Evolutionary conservation across 768 basidiomycete species (phyloP).

Genomic region (Phylloporus arenicola): DNA sequence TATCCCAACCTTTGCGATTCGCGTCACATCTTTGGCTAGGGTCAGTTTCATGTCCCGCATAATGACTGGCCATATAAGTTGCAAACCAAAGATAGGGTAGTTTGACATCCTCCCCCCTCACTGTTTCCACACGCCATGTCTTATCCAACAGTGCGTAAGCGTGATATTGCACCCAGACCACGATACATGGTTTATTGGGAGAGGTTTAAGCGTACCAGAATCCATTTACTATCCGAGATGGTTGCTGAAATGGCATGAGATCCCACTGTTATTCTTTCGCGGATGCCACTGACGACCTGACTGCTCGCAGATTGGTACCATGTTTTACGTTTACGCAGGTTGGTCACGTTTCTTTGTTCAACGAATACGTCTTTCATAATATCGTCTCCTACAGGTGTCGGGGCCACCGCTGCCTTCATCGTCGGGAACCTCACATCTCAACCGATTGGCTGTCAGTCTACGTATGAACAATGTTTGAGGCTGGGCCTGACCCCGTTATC

Average conservation of each 20-base stretch:
- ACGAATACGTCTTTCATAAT: not conserved
- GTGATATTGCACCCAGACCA: slow-evolving; percentile 39
- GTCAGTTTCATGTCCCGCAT: not conserved
- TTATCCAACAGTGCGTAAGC: slow-evolving; percentile 31
- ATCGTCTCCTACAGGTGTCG: slow-evolving; percentile 37
- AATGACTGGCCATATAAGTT: slow-evolving; percentile 8
- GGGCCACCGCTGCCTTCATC: slow-evolving; percentile 47
- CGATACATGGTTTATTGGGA: slow-evolving; percentile 47
- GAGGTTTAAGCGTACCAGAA: slow-evolving; percentile 37
- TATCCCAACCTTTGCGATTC: slow-evolving; percentile 1
- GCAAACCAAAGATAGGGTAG: not conserved
- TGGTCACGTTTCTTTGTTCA: slow-evolving; percentile 5
- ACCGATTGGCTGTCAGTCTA: slow-evolving; percentile 46
- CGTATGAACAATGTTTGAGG: not conserved
- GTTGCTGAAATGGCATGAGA: slow-evolving; percentile 53
- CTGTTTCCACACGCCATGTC: slow-evolving; percentile 15
- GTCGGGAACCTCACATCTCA: slow-evolving; percentile 42
- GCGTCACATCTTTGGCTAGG: not conserved
- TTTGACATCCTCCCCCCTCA: not conserved
- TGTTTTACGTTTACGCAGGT: slow-evolving; percentile 56
- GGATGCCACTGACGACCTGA: slow-evolving; percentile 1
- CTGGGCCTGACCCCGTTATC: not conserved
- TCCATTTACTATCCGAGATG: slow-evolving; percentile 53
- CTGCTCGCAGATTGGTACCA: slow-evolving; percentile 47
- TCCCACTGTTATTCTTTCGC: not conserved